Base-by-base conservation (phyloP, 176 grass and related monocot genomes). In the Tillandsia fasciculata region DNA sequence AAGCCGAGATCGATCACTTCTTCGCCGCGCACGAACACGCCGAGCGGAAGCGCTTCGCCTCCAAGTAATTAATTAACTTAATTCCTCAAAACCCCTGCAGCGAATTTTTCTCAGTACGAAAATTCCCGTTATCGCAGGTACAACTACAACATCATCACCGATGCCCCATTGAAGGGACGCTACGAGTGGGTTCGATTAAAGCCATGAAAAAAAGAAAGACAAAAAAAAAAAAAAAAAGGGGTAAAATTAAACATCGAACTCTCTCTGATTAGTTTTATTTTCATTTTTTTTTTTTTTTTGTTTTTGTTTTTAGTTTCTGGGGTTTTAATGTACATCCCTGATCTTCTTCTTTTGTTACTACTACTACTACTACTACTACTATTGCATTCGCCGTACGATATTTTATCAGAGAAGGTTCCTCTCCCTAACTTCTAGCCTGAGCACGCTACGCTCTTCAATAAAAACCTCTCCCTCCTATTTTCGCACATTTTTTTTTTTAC, bases 61-160 rank as follows among this genome's bases (percentile, higher is more conserved):
- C 81, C 87, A 96, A 90, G 91, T 96, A 83, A 90, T 83, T 64
- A 66, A 23, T 1, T 1, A 27, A n/a, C 18, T 13, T 22, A 12
- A 3, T 53, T 26, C 8, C 3, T 24, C 61, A 42, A 49, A 57
- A 10, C 8, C 63, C 69, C 24, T 24, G 1, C 64, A 47, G 47
- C 56, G 48, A 59, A 65, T 15, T 15, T 53, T 12, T 26, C 50
- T 7, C 9, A 28, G n/a, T 29, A 48, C 14, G 26, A 14, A n/a
- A 50, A 26, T 49, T 64, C 52, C 49, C 50, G 28, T 80, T 29
- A 63, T 10, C 61, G 11, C 81, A 96, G 91, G 79, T 96, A 96
- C 81, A 96, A 96, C 80, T 96, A 89, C 33, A 84, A 96, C 78
- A 61, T 96, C 49, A 79, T 76, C 28, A 82, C 53, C 78, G 87